A percentile compares a stretch with the other conserved stretches of the same genome.
Evolutionary conservation across 768 basidiomycete species (phyloP).

Genomic region (Mycena floridula): DNA sequence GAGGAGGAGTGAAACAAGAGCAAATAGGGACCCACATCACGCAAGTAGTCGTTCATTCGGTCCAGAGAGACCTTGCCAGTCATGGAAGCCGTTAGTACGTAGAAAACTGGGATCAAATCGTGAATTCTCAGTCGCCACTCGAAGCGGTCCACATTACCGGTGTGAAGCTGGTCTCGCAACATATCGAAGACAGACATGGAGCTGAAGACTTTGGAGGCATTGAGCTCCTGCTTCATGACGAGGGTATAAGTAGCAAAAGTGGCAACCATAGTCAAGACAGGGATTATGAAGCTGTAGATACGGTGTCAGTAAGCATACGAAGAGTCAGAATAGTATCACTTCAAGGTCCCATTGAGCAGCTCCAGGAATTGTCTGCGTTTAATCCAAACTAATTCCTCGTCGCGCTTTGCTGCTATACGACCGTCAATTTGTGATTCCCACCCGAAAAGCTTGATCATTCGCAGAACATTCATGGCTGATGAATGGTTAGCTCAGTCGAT

Average conservation of each 20-base stretch:
- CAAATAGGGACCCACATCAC: constrained; percentile 20
- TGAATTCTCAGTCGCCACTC: too few species aligned
- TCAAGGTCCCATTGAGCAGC: constrained; percentile 36
- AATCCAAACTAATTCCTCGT: constrained; percentile 52
- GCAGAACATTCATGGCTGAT: constrained; percentile 49
- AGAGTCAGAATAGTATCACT: constrained; percentile 25
- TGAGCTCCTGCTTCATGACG: constrained; percentile 34
- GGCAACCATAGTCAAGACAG: constrained; percentile 58
- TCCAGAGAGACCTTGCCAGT: constrained; percentile 60
- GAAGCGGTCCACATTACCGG: too few species aligned
- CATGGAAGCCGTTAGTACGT: constrained; percentile 15
- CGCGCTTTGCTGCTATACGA: constrained; percentile 49
- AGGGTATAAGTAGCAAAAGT: constrained; percentile 53
- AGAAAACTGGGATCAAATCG: too few species aligned
- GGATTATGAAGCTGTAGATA: constrained; percentile 45
- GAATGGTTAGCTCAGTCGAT: too few species aligned
- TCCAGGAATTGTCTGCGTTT: constrained; percentile 47
- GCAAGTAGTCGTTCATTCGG: constrained; percentile 38
- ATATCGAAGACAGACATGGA: constrained; percentile 60
- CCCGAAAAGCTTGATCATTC: constrained; percentile 70
- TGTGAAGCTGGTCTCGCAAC: constrained; percentile 45
- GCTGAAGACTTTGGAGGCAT: constrained; percentile 40
- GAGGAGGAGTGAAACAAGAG: background rate
- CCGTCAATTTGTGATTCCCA: constrained; percentile 54
- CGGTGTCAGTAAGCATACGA: background rate